These are phyloP conservation scores for Clitoria ternatea DNA, from an alignment of 306 rosid genomes.

Conservation along the genomic window DNA sequence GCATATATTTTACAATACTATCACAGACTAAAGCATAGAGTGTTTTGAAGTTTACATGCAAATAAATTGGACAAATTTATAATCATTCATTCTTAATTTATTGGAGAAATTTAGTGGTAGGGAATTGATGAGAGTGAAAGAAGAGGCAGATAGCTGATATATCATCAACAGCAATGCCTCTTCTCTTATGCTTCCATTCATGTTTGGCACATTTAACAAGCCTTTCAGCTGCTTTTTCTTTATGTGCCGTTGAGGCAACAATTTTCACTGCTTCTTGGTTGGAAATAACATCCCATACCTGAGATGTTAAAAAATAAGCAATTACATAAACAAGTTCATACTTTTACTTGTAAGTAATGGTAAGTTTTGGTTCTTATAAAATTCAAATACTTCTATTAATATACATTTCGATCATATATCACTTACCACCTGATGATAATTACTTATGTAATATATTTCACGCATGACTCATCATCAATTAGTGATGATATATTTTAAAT, in stretches of 20 bases:
- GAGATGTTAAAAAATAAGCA: neutral
- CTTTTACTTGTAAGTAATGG: too few species aligned
- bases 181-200: slow-evolving; percentile 66
- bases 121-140: slow-evolving; percentile 31
- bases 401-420: too few species aligned
- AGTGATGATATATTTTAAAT: too few species aligned
- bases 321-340: neutral
- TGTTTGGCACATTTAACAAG: slow-evolving; percentile 49
- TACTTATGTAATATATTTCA: too few species aligned
- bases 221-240: slow-evolving; percentile 49
- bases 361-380: too few species aligned
- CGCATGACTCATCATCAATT: too few species aligned
- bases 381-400: too few species aligned
- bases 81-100: neutral
- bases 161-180: slow-evolving; percentile 66
- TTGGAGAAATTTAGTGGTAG: neutral
- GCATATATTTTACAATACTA: neutral
- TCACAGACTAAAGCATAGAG: neutral
- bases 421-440: too few species aligned
- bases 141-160: slow-evolving; percentile 70
- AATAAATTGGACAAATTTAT: neutral
- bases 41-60: neutral
- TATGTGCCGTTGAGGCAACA: slow-evolving; percentile 37
- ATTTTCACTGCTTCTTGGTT: slow-evolving; percentile 63
- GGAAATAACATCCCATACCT: slow-evolving; percentile 75